Conservation (phyloP, 148 eudicot genomes). For the Selenicereus undatus region DNA sequence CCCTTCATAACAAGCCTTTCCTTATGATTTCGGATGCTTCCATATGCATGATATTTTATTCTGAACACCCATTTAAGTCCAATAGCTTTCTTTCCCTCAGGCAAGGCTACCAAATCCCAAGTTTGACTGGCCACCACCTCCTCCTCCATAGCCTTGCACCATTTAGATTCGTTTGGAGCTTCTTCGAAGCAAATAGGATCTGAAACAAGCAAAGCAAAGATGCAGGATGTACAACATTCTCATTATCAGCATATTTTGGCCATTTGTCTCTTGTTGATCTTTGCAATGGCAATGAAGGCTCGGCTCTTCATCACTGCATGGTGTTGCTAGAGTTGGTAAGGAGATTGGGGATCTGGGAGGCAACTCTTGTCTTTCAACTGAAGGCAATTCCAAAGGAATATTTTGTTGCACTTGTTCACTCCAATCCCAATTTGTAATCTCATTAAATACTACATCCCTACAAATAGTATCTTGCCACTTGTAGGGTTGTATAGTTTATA, state of each 20-base stretch:
- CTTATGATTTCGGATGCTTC: neutral
- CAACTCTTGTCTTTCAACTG: no score
- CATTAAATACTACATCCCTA: no score
- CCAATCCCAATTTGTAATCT: no score
- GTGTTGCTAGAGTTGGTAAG: no score
- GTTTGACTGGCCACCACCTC: slow-evolving; percentile 7
- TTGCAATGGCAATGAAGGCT: no score
- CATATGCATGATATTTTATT: neutral
- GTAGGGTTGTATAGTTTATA: slow-evolving; percentile 2
- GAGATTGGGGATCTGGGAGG: no score
- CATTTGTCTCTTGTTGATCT: no score
- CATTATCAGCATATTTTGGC: no score
- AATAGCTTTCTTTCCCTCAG: slow-evolving; percentile 11
- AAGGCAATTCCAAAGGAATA: neutral
- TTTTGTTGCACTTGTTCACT: no score
- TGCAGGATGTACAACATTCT: no score
- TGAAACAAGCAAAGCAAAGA: neutral
- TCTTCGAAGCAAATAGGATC: slow-evolving; percentile 8
- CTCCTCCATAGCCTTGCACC: slow-evolving; percentile 16
- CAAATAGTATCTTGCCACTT: neutral
- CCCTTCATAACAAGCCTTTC: neutral
- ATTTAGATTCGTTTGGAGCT: neutral
- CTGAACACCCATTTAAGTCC: slow-evolving; percentile 5
- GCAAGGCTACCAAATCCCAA: slow-evolving; percentile 4
- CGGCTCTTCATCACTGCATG: no score